These are phyloP conservation scores for Candida endomychidarum DNA, from an alignment of 805 yeast species.

Conservation along the genomic window DNA sequence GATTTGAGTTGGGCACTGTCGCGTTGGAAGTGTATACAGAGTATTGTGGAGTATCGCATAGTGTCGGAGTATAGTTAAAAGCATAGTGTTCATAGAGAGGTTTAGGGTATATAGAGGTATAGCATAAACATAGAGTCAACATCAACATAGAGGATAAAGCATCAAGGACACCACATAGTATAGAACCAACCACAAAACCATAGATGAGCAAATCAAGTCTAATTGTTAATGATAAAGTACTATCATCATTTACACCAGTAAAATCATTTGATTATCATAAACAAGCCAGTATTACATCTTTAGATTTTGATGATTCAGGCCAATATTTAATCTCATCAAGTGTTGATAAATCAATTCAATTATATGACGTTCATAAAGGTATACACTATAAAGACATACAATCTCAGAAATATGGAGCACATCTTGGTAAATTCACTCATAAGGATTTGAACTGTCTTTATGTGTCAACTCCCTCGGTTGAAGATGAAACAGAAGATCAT, in stretches of 20 bases:
- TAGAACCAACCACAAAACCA: not conserved
- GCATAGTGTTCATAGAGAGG: no score
- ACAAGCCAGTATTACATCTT: slow-evolving; percentile 59
- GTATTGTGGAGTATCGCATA: no score
- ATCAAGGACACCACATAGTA: not conserved
- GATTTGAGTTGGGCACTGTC: not conserved
- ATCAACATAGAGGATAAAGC: no score
- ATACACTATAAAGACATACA: slow-evolving; percentile 64
- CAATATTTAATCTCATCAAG: slow-evolving; percentile 74
- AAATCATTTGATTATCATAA: slow-evolving; percentile 54
- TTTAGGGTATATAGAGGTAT: no score
- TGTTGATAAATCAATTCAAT: slow-evolving; percentile 76
- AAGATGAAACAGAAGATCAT: slow-evolving; percentile 46
- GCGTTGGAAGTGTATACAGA: not conserved
- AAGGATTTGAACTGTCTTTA: slow-evolving; percentile 69
- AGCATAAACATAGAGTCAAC: no score
- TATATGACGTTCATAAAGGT: slow-evolving; percentile 76
- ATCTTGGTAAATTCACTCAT: slow-evolving; percentile 81
- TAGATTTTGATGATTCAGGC: slow-evolving; percentile 84
- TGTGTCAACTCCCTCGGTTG: slow-evolving; percentile 62
- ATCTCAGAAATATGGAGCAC: slow-evolving; percentile 91
- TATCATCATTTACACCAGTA: slow-evolving; percentile 27
- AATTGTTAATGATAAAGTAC: slow-evolving; percentile 8
- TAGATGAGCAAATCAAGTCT: slow-evolving; percentile 8
- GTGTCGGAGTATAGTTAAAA: no score